These are phyloP conservation scores for Dryas drummondii DNA, from an alignment of 306 rosid genomes.

Conservation along the genomic window DNA sequence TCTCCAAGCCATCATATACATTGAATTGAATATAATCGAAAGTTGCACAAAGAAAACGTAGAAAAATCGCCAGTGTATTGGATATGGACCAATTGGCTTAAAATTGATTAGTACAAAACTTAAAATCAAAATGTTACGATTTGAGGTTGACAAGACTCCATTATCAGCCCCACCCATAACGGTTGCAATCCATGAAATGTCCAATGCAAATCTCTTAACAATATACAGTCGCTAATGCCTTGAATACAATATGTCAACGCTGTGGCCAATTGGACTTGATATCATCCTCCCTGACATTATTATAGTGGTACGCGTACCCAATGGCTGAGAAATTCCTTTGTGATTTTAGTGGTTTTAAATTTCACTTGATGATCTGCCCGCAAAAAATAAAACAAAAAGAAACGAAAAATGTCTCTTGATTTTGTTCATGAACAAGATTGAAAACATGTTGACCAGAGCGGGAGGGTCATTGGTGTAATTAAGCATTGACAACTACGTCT, in stretches of 20 bases:
- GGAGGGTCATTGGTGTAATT: not conserved
- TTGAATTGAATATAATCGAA: too few relatives aligned
- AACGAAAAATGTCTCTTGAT: not conserved
- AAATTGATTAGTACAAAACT: too few relatives aligned
- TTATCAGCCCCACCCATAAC: too few relatives aligned
- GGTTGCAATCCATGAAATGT: too few relatives aligned
- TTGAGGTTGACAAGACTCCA: too few relatives aligned
- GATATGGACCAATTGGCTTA: not conserved
- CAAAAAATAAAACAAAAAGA: too few relatives aligned
- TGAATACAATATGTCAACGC: not conserved
- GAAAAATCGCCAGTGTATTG: slow-evolving; percentile 6
- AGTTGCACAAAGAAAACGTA: too few relatives aligned
- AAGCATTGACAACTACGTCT: not conserved
- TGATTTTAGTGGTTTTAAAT: not conserved
- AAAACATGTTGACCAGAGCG: not conserved
- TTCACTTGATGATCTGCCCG: not conserved
- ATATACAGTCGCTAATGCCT: too few relatives aligned
- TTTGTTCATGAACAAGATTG: not conserved
- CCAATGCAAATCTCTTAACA: too few relatives aligned
- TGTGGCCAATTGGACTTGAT: not conserved
- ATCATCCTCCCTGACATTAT: too few relatives aligned
- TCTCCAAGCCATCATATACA: too few relatives aligned
- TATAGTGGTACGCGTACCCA: not conserved
- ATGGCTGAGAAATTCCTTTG: not conserved
- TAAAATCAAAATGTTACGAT: too few relatives aligned